phyloP scores from a whole-genome alignment of 371 early-diverging fungal genomes.

The Syncephalastrum monosporum region DNA sequence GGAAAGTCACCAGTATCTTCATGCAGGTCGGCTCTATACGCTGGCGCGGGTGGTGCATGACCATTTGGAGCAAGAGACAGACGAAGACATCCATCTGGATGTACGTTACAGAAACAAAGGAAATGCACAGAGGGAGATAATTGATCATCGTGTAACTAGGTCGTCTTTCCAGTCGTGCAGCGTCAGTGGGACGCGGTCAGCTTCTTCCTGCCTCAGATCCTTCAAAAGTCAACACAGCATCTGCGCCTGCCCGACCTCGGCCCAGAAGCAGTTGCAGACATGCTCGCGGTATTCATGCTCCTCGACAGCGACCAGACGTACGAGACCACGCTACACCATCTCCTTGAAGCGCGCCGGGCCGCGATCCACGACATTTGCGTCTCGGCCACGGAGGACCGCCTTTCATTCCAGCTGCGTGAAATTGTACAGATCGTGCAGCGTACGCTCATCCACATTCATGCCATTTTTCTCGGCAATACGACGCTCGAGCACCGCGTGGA shows the following conservation, averaged over 20 bases:
- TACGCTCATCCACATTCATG: constrained; percentile 40
- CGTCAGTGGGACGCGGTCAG: constrained; percentile 86
- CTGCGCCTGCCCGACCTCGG: constrained; percentile 45
- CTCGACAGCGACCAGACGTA: constrained; percentile 49
- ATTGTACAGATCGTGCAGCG: constrained; percentile 37
- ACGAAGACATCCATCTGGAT: constrained; percentile 12
- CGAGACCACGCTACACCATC: constrained; percentile 32
- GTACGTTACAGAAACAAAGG: constrained; percentile 6
- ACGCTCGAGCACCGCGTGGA: constrained; percentile 24
- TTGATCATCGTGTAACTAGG: constrained; percentile 27
- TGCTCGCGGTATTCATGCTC: constrained; percentile 61
- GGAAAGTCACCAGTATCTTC: constrained; percentile 68
- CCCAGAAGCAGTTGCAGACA: constrained; percentile 63
- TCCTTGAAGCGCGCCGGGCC: constrained; percentile 40
- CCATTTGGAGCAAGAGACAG: constrained; percentile 53
- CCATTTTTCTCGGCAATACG: constrained; percentile 32
- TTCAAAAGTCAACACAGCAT: constrained; percentile 57
- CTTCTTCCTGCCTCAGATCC: constrained; percentile 71
- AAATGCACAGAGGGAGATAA: neutral
- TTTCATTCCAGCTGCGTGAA: constrained; percentile 35
- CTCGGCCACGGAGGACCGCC: constrained; percentile 16
- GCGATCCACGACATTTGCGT: constrained; percentile 38
- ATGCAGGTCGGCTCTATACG: constrained; percentile 69
- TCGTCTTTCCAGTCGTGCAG: constrained; percentile 78
- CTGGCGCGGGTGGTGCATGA: constrained; percentile 67